Base-by-base conservation (phyloP, 352 stramenopile species). In the Pythium dissotocum region DNA sequence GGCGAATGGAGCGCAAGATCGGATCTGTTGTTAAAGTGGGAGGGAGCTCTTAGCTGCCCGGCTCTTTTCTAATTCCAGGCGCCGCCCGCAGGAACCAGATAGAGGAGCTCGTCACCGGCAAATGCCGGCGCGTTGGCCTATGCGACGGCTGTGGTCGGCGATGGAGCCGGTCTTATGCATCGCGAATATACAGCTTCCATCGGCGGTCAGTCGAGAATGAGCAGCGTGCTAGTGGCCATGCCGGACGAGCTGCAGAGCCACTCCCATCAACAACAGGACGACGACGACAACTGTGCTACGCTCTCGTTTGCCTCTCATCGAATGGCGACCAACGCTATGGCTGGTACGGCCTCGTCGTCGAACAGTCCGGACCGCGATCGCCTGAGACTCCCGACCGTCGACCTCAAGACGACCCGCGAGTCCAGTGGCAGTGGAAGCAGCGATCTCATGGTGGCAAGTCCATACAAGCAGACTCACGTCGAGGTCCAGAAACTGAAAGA, bases 401-500 rank as follows among this genome's bases (percentile, higher is more conserved):
- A 70, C 30, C 57, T 68, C 6, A 69, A 69, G 9, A 67, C 57
- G 16, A 48, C 33, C 9, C 16, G 44, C 7, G 32, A 49, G 24
- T 54, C 56, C 13, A 49, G 44, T 30, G n/a, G 54, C n/a, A 12
- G 21, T 21, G n/a, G 54, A 4, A 9, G 32, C 5, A 21, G 52
- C 12, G 63, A 61, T 18, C 32, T 4, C 58, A 56, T 10, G 6
- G 24, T 66, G 1, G n/a, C 56, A 8, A 73, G 61, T 58, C 69
- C 63, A 5, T 63, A 60, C 40, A 71, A 64, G 46, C 64, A 68
- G 33, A 28, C 26, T 1, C 60, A 72, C 4, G 53, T 67, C 21
- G 71, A 88, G 52, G 42, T 85, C 4, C 73, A 84, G 40, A 70
- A 89, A 72, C 65, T 88, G 16, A 82, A 72, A n/a, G 77, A 88